Base-by-base conservation (phyloP, 2,329 filamentous ascomycete genomes). In the Orbilia brochopaga region DNA sequence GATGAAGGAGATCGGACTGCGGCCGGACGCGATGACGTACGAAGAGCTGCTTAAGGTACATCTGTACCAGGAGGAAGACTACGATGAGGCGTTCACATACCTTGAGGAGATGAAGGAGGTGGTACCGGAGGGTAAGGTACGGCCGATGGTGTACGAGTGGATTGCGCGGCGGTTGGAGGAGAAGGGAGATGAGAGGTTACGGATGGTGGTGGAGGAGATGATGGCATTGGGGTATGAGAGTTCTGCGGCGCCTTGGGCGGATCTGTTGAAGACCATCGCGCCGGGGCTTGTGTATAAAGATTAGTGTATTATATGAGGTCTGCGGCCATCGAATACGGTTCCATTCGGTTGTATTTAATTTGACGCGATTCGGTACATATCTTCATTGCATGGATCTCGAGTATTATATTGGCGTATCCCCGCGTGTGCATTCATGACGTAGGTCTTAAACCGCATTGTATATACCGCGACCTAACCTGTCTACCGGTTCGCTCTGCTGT, bases 21-120 rank as follows among this genome's bases (percentile, higher is more conserved):
- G 80, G 15, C 86, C 87, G 0, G 82, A 87, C 69, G 76, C 79
- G n/a, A 74, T 83, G 17, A 89, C 87, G 0, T 89, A 89, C 74
- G 86, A 89, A 74, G 81, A 83, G 2, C 79, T 89, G 10, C 83
- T 89, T 15, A 77, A 86, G 11, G 81, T 86, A 48, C 89, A 86
- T 75, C 74, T 85, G 2, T 78, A 80, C 6, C 76, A 77, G 42
- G 78, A 80, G 6, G 66, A 70, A 6, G 74, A 81, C 50, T 80
- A 82, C 24, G 82, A 83, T 65, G 81, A 82, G 66, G 83, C 82
- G 0, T 80, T 84, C 61, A 74, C 78, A 6, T 85, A 84, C 74
- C 79, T 83, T 5, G 79, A 82, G 44, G 83, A 85, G 76, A 84
- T 85, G 83, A 76, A 78, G 19, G 67, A 50, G 32, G 44, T 76